Percentiles rank a stretch among this genome's conserved stretches.
These are phyloP conservation scores for Dothiorella sarmentorum DNA, from an alignment of 2,329 filamentous ascomycete genomes.

Conservation along the genomic window DNA sequence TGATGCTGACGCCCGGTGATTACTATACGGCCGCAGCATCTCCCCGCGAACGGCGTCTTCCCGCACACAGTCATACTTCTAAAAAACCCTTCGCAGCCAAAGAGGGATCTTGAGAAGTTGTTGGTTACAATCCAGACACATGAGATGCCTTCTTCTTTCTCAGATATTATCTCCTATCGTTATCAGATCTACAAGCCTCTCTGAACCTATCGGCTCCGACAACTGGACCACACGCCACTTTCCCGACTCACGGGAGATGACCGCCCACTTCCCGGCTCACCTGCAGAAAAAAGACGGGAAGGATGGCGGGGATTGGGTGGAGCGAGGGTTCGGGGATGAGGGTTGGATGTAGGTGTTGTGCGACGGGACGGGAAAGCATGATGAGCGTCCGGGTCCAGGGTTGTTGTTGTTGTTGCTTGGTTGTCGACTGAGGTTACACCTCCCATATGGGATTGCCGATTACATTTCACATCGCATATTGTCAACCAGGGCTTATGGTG, in stretches of 20 bases:
- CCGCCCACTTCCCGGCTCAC: slow-evolving; percentile 1
- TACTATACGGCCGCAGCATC: background rate
- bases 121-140: too few species aligned
- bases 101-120: too few species aligned
- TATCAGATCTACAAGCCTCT: too few species aligned
- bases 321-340: too few species aligned
- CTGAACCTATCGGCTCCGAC: too few species aligned
- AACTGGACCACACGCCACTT: too few species aligned
- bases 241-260: too few species aligned
- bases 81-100: too few species aligned
- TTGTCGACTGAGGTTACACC: slow-evolving; percentile 4
- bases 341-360: background rate
- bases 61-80: slow-evolving; percentile 16
- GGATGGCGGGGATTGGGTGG: background rate
- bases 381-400: slow-evolving; percentile 7
- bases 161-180: too few species aligned
- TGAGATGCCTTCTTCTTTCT: too few species aligned
- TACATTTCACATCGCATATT: background rate
- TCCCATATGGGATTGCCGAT: background rate
- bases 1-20: background rate
- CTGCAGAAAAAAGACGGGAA: background rate
- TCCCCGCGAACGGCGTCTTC: background rate
- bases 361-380: background rate
- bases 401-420: background rate
- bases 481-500: too few species aligned